phyloP scores from a whole-genome alignment of 129 eudicot genomes.

The Tagetes erecta region DNA sequence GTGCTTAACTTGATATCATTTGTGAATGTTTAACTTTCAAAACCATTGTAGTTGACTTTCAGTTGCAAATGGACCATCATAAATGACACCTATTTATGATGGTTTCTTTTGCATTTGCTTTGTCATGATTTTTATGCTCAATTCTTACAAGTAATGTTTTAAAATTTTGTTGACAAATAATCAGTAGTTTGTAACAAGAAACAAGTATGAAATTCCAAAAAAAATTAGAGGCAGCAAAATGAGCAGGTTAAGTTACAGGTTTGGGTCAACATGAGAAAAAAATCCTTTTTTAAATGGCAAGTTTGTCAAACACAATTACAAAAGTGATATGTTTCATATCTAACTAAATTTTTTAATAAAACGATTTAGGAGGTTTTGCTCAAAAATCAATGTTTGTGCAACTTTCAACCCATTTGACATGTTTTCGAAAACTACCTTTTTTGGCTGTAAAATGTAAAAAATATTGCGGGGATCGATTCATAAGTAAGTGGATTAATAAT shows the following conservation, averaged over 20 bases:
- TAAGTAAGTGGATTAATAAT: constrained; percentile 6
- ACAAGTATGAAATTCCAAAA: not conserved
- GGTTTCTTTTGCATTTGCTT: not conserved
- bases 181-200: not conserved
- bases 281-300: not conserved
- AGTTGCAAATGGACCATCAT: constrained; percentile 1
- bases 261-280: not conserved
- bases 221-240: not conserved
- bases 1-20: constrained; percentile 14
- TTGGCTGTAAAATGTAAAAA: not conserved
- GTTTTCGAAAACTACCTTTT: not conserved
- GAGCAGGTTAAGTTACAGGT: not conserved
- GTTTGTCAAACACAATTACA: not conserved
- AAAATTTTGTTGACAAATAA: not conserved
- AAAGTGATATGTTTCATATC: not conserved
- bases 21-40: constrained; percentile 6
- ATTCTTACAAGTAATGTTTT: not conserved
- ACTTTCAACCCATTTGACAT: constrained; percentile 4
- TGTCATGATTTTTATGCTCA: constrained; percentile 11
- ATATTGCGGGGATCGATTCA: not conserved
- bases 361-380: not conserved
- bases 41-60: constrained; percentile 21
- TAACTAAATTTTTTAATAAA: not conserved
- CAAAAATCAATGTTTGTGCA: not conserved
- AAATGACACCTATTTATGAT: not conserved